Conservation (phyloP, 179 eudicot genomes). For the Beta macrorhiza region DNA sequence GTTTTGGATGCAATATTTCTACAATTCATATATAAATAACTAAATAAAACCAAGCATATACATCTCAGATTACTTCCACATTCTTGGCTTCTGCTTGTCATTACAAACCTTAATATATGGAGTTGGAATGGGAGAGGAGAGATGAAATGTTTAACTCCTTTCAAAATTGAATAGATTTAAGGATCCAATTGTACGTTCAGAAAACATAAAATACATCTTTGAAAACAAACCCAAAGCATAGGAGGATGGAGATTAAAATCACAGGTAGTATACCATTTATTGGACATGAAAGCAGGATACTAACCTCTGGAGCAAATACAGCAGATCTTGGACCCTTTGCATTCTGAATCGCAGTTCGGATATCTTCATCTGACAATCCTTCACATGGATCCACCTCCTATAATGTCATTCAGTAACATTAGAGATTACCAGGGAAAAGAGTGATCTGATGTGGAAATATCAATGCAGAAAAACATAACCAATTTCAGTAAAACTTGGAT, state of each 20-base stretch:
- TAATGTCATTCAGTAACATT: slow-evolving; percentile 17
- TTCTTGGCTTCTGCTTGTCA: background rate
- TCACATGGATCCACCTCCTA: slow-evolving; percentile 68
- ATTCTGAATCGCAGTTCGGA: slow-evolving; percentile 56
- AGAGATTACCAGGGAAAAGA: background rate
- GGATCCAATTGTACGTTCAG: background rate
- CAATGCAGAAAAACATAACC: background rate
- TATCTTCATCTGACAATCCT: slow-evolving; percentile 50
- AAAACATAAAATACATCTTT: background rate
- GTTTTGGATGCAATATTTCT: too few relatives aligned
- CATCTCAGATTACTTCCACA: slow-evolving; percentile 3
- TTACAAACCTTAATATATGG: background rate
- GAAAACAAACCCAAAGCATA: background rate
- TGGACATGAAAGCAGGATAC: slow-evolving; percentile 10
- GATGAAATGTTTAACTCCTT: background rate
- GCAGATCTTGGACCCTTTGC: slow-evolving; percentile 66
- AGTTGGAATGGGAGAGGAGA: background rate
- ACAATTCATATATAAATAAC: too few relatives aligned
- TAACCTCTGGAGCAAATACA: slow-evolving; percentile 56
- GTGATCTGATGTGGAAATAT: background rate
- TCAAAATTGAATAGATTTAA: background rate
- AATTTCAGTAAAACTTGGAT: slow-evolving; percentile 1
- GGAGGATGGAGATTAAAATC: slow-evolving; percentile 1
- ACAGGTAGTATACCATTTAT: background rate
- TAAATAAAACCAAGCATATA: background rate